Evolutionary conservation across 2,329 filamentous ascomycete genomes (phyloP).

Genomic region (Chalaropsis ovoidea): DNA sequence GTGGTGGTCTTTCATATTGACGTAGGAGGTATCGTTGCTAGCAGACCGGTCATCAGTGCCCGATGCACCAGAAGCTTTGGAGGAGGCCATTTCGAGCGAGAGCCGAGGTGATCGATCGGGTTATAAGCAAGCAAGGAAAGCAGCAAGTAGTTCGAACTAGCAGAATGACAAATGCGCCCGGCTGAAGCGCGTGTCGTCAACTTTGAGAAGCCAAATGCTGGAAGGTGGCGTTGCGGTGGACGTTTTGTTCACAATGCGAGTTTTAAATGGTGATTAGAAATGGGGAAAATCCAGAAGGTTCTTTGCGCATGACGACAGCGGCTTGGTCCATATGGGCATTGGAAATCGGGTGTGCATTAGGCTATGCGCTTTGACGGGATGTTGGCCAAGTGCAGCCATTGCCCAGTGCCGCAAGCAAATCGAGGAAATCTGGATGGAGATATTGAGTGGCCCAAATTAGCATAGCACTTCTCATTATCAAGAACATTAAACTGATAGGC

Average conservation of each 20-base stretch:
- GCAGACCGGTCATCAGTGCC: constrained; percentile 31
- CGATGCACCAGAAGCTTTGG: constrained; percentile 17
- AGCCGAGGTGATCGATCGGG: constrained; percentile 14
- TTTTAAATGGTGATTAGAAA: neutral
- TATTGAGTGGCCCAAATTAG: no score
- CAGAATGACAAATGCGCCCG: constrained; percentile 12
- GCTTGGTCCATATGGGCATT: neutral
- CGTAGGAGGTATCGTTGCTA: constrained; percentile 47
- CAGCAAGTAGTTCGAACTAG: neutral
- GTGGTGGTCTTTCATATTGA: constrained; percentile 57
- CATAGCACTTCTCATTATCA: no score
- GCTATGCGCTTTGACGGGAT: neutral
- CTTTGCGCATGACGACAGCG: neutral
- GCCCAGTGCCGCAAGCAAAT: constrained; percentile 5
- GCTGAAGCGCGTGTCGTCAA: constrained; percentile 7
- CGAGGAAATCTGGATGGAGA: no score
- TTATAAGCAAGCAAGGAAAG: neutral
- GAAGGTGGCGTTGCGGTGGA: neutral
- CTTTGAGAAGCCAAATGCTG: neutral
- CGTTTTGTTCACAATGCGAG: constrained; percentile 15
- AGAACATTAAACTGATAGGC: no score
- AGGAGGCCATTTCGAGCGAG: constrained; percentile 12
- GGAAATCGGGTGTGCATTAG: neutral
- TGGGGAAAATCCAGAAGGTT: constrained; percentile 15
- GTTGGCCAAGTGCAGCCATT: neutral